Evolutionary conservation across 2,329 filamentous ascomycete species (phyloP).

Genomic region (Botrytis fragariae): DNA sequence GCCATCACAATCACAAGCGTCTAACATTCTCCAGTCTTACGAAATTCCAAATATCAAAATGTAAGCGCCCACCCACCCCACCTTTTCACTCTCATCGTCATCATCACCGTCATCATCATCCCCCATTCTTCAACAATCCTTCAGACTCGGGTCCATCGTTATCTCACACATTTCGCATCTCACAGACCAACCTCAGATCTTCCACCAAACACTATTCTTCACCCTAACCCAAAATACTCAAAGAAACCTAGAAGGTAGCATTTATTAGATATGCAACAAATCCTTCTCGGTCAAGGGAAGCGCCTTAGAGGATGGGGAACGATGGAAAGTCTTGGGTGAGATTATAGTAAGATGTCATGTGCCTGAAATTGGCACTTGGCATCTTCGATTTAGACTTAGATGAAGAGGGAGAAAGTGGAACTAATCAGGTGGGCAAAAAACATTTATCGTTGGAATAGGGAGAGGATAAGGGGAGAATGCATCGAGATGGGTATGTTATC

Average conservation of each 20-base stretch:
- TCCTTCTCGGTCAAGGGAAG: neutral
- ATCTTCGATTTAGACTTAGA: neutral
- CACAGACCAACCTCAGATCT: neutral
- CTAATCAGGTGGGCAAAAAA: neutral
- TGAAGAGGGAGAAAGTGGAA: neutral
- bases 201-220: neutral
- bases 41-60: neutral
- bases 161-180: neutral
- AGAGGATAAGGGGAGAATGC: neutral
- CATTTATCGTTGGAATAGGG: neutral
- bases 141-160: neutral
- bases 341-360: neutral
- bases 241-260: neutral
- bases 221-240: neutral
- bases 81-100: neutral
- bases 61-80: neutral
- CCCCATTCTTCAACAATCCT: neutral
- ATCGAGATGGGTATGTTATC: neutral
- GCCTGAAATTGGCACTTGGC: neutral
- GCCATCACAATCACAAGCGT: neutral
- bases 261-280: neutral
- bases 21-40: neutral
- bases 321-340: neutral
- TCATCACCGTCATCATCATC: neutral
- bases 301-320: neutral